Evolutionary conservation across 768 basidiomycete species (phyloP), one percentile per base, ranked within the genome.

Genomic region (Boletus rubescentipes): DNA sequence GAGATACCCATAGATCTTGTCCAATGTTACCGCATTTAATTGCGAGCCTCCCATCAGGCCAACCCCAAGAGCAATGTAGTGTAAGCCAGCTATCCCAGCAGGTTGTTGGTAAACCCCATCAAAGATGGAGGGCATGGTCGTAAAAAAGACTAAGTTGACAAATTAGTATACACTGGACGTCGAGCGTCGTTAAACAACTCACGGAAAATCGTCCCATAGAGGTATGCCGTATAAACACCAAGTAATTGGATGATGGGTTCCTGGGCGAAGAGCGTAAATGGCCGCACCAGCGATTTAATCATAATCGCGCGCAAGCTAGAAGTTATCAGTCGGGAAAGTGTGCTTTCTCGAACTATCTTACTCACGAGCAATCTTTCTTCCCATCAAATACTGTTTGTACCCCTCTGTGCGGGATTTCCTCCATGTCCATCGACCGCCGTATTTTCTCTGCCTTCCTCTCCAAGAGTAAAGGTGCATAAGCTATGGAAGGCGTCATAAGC

Each of bases 241-340:
- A 91, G 69, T 2, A 88, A 65, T 60, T 88, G 87, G 18, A 88
- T 73, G 59, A 91, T 87, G 1, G 84, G 80, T 62, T 91, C 89
- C 5, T 61, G 62, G 0, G 51, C 61, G 51, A 89, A 86, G 11
- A 92, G 65, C 5, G 69, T 61, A 70, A 93, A 87, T 0, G 92
- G 91, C 18, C 89, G 79, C 11, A 75, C 68, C 21, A 92, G 68
- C 0, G 87, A 77, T 53, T 72, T 79, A 1, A 56, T 40, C 53
- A 92, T 70, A 32, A 89, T 75, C 1, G 62, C 44, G 60, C 73
- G 61, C 82, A 80, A 85, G 23, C 84, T 87, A 41, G 35, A 29
- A 37, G 2, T 39, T 15, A 12, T 51, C 48, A 49, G 45, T 49
- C 36, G 15, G 26, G 23, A 38, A 4, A 9, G 4, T 9, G 23